These are phyloP conservation scores for Breviolum minutum DNA, from an alignment of 73 alveolate species.

Conservation along the genomic window DNA sequence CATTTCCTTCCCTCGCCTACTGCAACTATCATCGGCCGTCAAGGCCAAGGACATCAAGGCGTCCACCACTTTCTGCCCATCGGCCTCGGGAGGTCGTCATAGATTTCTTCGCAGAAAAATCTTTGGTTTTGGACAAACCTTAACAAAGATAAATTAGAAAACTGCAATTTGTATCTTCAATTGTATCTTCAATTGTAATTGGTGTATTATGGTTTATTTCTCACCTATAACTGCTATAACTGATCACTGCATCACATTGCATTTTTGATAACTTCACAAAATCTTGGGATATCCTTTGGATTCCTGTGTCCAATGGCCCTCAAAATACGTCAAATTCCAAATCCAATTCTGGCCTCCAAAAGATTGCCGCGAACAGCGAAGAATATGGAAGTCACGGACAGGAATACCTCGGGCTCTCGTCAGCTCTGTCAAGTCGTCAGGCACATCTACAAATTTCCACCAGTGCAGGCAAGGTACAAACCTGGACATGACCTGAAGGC, in stretches of 20 bases:
- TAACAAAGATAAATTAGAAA: no score
- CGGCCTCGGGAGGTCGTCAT: constrained; percentile 2
- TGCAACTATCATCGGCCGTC: constrained; percentile 82
- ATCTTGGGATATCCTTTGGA: no score
- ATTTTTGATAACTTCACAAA: no score
- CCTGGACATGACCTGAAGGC: constrained; percentile 74
- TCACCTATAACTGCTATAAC: no score
- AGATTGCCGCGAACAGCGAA: constrained; percentile 40
- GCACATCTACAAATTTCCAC: neutral
- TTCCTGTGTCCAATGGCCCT: no score
- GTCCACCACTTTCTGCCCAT: constrained; percentile 47
- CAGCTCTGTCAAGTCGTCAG: neutral
- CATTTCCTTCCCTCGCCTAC: constrained; percentile 11
- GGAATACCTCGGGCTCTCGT: neutral
- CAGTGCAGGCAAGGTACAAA: constrained; percentile 14
- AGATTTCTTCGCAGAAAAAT: neutral
- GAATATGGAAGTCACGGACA: constrained; percentile 71
- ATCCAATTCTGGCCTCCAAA: neutral
- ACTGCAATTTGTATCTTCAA: neutral
- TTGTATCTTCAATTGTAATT: neutral
- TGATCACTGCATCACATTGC: no score
- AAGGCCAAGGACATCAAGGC: constrained; percentile 68
- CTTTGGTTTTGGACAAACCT: no score
- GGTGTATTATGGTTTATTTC: neutral
- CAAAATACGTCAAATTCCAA: no score